These are phyloP conservation scores for Petrea volubilis DNA, from an alignment of 257 asterid species.

Conservation along the genomic window DNA sequence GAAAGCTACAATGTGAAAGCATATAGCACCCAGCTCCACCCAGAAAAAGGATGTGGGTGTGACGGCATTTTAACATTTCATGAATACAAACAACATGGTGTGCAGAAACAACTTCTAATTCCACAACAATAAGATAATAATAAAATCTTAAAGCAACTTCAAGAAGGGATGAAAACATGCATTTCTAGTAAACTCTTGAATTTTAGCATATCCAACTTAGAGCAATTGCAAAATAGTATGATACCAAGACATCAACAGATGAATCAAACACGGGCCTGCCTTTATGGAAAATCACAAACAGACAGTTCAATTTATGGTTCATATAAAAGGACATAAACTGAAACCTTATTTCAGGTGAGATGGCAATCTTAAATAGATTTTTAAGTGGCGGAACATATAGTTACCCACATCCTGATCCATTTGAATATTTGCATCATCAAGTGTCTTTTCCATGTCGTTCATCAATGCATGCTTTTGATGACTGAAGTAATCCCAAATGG, in stretches of 20 bases:
- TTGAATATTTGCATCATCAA: constrained; percentile 95
- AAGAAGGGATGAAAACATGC: background rate
- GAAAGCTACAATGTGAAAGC: constrained; percentile 1
- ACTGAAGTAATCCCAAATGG: constrained; percentile 89
- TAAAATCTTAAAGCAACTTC: constrained; percentile 18
- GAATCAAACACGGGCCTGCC: background rate
- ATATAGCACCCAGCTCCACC: background rate
- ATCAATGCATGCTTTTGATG: constrained; percentile 86
- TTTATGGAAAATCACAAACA: constrained; percentile 3
- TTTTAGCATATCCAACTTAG: constrained; percentile 4
- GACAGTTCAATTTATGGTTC: constrained; percentile 19
- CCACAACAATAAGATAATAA: background rate
- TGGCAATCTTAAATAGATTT: constrained; percentile 17
- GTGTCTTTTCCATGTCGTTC: constrained; percentile 94
- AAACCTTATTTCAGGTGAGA: constrained; percentile 28
- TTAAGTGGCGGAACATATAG: constrained; percentile 24
- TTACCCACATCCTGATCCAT: constrained; percentile 99
- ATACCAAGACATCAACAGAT: background rate
- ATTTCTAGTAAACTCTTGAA: background rate
- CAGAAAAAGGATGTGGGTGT: background rate
- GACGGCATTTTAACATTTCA: background rate
- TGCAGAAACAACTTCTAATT: background rate
- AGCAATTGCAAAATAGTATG: too few species aligned
- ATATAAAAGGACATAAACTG: constrained; percentile 18
- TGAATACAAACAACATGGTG: background rate